Conservation (phyloP, 2,329 filamentous ascomycete species). For the Chaetomium sp. region DNA sequence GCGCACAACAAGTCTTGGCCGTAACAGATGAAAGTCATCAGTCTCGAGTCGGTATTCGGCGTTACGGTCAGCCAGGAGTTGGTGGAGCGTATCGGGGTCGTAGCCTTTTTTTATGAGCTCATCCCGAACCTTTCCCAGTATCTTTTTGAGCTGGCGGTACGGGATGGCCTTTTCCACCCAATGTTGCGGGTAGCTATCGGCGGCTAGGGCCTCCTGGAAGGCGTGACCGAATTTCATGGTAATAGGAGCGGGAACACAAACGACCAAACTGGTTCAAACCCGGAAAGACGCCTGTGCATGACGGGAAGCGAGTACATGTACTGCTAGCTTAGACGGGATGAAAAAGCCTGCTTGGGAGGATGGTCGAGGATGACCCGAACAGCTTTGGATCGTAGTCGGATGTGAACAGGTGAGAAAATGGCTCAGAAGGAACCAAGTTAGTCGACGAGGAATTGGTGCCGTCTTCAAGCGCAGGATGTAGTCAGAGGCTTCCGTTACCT, state of each 20-base stretch:
- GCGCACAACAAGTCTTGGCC: slow-evolving; percentile 36
- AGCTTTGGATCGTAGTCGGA: not conserved
- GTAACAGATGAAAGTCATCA: slow-evolving; percentile 28
- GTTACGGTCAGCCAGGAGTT: slow-evolving; percentile 58
- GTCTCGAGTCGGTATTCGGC: slow-evolving; percentile 40
- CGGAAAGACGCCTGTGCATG: slow-evolving; percentile 30
- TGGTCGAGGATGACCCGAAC: not conserved
- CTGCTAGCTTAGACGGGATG: slow-evolving; percentile 11
- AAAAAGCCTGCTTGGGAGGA: not conserved
- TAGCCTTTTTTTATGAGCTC: slow-evolving; percentile 74
- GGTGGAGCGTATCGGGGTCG: slow-evolving; percentile 68
- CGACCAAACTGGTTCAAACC: slow-evolving; percentile 26
- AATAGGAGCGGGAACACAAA: slow-evolving; percentile 23
- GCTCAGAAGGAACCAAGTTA: slow-evolving; percentile 9
- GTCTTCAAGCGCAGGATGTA: not conserved
- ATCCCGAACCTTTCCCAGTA: slow-evolving; percentile 75
- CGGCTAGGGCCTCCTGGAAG: slow-evolving; percentile 69
- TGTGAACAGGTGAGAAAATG: not conserved
- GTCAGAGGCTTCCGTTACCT: slow-evolving; percentile 8
- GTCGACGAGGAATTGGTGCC: not conserved
- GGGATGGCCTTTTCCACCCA: slow-evolving; percentile 77
- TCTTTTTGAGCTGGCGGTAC: slow-evolving; percentile 85
- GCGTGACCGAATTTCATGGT: slow-evolving; percentile 85
- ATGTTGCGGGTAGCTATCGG: slow-evolving; percentile 70
- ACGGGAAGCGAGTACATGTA: slow-evolving; percentile 25